Percentiles rank a stretch among this genome's conserved stretches.
phyloP scores from a whole-genome alignment of 176 grass and related monocot genomes.

The Tillandsia fasciculata region DNA sequence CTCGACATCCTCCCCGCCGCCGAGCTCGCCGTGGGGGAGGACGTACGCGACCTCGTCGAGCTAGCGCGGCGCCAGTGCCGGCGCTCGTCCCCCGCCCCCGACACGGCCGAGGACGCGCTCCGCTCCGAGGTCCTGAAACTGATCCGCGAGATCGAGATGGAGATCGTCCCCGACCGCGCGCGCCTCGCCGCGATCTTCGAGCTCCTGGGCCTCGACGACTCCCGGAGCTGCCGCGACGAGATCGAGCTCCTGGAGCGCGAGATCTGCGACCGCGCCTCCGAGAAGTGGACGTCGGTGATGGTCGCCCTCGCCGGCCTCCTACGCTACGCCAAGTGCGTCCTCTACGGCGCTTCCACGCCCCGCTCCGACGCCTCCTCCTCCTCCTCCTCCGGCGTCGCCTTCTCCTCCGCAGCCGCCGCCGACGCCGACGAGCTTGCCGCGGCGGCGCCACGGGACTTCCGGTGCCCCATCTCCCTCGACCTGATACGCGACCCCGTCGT shows the following conservation, averaged over 20 bases:
- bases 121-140: slow-evolving; percentile 45
- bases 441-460: slow-evolving; percentile 60
- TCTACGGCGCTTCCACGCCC: slow-evolving; percentile 65
- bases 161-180: slow-evolving; percentile 63
- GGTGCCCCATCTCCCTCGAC: slow-evolving; percentile 90
- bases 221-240: slow-evolving; percentile 61
- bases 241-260: slow-evolving; percentile 81
- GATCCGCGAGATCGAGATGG: slow-evolving; percentile 55
- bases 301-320: slow-evolving; percentile 74
- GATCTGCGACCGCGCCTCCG: slow-evolving; percentile 59
- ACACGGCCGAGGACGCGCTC: slow-evolving; percentile 29
- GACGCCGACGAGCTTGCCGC: neutral
- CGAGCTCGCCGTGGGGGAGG: slow-evolving; percentile 61
- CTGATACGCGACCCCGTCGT: slow-evolving; percentile 84
- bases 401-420: slow-evolving; percentile 1
- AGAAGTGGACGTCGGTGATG: slow-evolving; percentile 60
- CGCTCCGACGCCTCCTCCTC: slow-evolving; percentile 36
- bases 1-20: slow-evolving; percentile 62
- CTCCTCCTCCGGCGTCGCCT: neutral
- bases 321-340: slow-evolving; percentile 82
- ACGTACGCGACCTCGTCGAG: slow-evolving; percentile 49
- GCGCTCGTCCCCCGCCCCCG: slow-evolving; percentile 27
- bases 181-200: slow-evolving; percentile 45
- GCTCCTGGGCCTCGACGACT: slow-evolving; percentile 44
- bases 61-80: slow-evolving; percentile 66